Evolutionary conservation across 208 protist species (phyloP), one percentile per base, ranked within the genome.

Genomic region (Wallacemonas sp.): DNA sequence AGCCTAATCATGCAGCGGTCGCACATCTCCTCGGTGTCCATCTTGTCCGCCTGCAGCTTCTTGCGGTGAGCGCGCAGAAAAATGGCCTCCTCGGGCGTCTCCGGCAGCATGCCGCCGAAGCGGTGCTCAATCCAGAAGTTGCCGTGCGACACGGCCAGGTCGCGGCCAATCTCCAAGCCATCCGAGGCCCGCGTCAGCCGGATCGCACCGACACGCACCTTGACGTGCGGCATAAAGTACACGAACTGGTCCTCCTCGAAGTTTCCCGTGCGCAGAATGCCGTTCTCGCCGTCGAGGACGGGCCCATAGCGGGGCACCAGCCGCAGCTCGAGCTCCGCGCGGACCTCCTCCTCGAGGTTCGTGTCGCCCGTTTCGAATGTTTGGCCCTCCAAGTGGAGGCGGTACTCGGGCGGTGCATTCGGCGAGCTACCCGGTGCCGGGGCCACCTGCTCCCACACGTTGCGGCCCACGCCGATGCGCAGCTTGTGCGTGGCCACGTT

Each of bases 161-260:
- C 70, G 31, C 73, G 64, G 2, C 57, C 67, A 23, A 79, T 29
- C 57, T 87, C 79, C 26, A 79, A 45, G 49, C 72, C 67, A 64
- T 85, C 81, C 2, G 84, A 81, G 25, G 78, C 79, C 32, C 76
- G 71, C 7, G 70, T 76, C 23, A 91, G 54, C 39, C 72, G 69
- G 10, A 87, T 36, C 14, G 67, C 73, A 11, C 78, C 81, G 12
- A 59, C 52, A 20, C 70, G 33, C 2, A 85, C 67, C 28, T 59
- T 69, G 28, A 68, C 68, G 73, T 83, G 78, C 29, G 81, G 81
- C 22, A 82, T 50, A 44, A 66, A 67, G 67, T 84, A 85, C 36
- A 52, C 55, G 55, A 84, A 87, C 55, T 77, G 48, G 41, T 91
- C 81, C 41, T 83, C 73, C 65, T 81, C 76, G 73, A 70, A 86